A percentile compares a stretch with the other conserved stretches of the same genome.
These are phyloP conservation scores for Ophioceras dolichostomum DNA, from an alignment of 2,329 filamentous ascomycete species.

Conservation along the genomic window DNA sequence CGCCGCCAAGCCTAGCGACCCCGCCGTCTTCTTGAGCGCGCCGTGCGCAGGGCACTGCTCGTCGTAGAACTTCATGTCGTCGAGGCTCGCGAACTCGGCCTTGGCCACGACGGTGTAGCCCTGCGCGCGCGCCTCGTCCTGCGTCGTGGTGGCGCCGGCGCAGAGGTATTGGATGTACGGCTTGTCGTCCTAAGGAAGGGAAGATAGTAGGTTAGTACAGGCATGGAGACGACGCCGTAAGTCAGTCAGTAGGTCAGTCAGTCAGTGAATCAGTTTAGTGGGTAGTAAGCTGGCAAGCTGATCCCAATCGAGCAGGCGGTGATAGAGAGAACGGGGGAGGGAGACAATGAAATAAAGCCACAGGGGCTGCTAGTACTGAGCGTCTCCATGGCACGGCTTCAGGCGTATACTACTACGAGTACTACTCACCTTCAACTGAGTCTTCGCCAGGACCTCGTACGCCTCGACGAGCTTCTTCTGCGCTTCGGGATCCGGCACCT, in stretches of 20 bases:
- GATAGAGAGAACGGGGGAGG: too few relatives aligned
- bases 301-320: too few relatives aligned
- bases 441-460: constrained; percentile 26
- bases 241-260: too few relatives aligned
- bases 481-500: constrained; percentile 30
- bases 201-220: too few relatives aligned
- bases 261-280: too few relatives aligned
- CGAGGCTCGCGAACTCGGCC: constrained; percentile 49
- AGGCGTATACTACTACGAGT: too few relatives aligned
- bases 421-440: constrained; percentile 30
- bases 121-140: constrained; percentile 50
- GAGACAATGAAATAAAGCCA: too few relatives aligned
- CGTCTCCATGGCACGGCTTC: too few relatives aligned
- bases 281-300: too few relatives aligned
- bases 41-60: constrained; percentile 31
- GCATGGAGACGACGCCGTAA: too few relatives aligned
- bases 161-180: constrained; percentile 52
- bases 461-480: constrained; percentile 29
- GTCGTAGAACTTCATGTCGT: constrained; percentile 63
- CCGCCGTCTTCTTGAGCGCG: constrained; percentile 23
- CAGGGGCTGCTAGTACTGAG: too few relatives aligned
- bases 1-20: constrained; percentile 19
- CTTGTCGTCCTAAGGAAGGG: constrained; percentile 45
- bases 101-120: constrained; percentile 54
- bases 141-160: constrained; percentile 31